Percentiles rank a stretch among this genome's conserved stretches.
These are phyloP conservation scores for Monosporascus sp. DNA, from an alignment of 2,329 filamentous ascomycete genomes.

Conservation along the genomic window DNA sequence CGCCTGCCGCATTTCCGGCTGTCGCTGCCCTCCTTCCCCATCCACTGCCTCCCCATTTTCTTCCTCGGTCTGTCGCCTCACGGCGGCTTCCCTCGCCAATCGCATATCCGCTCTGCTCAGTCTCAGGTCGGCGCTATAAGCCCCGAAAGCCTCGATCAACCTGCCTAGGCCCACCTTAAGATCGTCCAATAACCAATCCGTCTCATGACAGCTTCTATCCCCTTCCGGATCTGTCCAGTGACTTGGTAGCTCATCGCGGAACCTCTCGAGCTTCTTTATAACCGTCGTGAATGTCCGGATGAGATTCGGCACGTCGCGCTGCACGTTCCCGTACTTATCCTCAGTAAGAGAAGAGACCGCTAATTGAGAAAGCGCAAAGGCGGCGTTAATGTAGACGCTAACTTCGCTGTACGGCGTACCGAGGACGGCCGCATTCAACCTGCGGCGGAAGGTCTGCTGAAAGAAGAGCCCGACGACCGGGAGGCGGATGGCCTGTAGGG, in stretches of 20 bases:
- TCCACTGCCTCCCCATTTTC: background rate
- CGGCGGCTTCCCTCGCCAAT: conserved; percentile 63
- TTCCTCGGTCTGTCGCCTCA: conserved; percentile 12
- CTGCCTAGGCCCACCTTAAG: conserved; percentile 61
- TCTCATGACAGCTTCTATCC: conserved; percentile 52
- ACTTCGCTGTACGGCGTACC: conserved; percentile 69
- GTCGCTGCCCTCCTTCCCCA: background rate
- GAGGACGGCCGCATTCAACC: conserved; percentile 62
- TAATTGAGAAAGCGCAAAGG: conserved; percentile 64
- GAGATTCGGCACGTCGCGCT: conserved; percentile 69
- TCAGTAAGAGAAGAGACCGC: conserved; percentile 70
- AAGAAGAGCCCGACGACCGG: conserved; percentile 62
- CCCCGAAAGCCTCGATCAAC: conserved; percentile 66
- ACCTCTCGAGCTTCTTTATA: conserved; percentile 63
- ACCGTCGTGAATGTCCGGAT: conserved; percentile 67
- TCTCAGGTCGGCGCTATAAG: conserved; percentile 66
- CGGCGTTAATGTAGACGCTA: conserved; percentile 64
- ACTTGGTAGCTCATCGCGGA: conserved; percentile 52
- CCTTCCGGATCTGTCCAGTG: conserved; percentile 78
- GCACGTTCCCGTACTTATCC: conserved; percentile 82
- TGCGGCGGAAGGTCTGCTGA: conserved; percentile 61
- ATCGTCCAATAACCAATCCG: conserved; percentile 63
- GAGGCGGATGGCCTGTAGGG: conserved; percentile 39
- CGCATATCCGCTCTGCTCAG: conserved; percentile 67
- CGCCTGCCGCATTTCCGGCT: conserved; percentile 28